These are phyloP conservation scores for Croton setiger DNA, from an alignment of 441 rosid species.

Conservation along the genomic window DNA sequence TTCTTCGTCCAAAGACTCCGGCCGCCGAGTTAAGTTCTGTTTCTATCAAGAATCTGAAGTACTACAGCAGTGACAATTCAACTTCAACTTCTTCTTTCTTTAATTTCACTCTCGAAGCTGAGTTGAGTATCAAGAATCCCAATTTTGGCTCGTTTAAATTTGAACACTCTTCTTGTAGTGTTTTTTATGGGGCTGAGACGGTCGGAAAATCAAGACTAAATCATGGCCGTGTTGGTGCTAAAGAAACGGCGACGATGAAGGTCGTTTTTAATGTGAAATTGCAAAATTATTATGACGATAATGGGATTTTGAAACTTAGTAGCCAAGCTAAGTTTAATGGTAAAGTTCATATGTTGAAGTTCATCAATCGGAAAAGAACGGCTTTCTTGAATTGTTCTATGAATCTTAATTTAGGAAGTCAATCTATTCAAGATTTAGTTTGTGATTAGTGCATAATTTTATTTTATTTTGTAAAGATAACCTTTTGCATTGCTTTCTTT, in stretches of 20 bases:
- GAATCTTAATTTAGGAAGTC: conserved; percentile 35
- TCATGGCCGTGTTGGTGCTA: conserved; percentile 35
- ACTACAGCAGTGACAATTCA: conserved; percentile 22
- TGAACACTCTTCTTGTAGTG: conserved; percentile 25
- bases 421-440: conserved; percentile 28
- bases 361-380: conserved; percentile 29
- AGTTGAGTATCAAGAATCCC: conserved; percentile 37
- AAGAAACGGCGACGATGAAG: conserved; percentile 34
- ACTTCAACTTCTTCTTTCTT: conserved; percentile 28
- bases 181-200: conserved; percentile 25
- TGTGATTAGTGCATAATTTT: conserved; percentile 22
- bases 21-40: conserved; percentile 17
- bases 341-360: conserved; percentile 32
- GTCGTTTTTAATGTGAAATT: conserved; percentile 33
- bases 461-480: too few relatives aligned
- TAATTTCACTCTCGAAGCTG: conserved; percentile 36
- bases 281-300: background rate
- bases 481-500: too few relatives aligned
- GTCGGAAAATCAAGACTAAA: conserved; percentile 39
- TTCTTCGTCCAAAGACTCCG: conserved; percentile 36
- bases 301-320: conserved; percentile 42
- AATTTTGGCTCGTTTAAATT: conserved; percentile 56
- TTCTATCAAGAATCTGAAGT: conserved; percentile 19
- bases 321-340: conserved; percentile 44
- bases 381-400: conserved; percentile 44